Evolutionary conservation across 306 rosid species (phyloP), one percentile per base, ranked within the genome.

Genomic region (Begonia peltatifolia): DNA sequence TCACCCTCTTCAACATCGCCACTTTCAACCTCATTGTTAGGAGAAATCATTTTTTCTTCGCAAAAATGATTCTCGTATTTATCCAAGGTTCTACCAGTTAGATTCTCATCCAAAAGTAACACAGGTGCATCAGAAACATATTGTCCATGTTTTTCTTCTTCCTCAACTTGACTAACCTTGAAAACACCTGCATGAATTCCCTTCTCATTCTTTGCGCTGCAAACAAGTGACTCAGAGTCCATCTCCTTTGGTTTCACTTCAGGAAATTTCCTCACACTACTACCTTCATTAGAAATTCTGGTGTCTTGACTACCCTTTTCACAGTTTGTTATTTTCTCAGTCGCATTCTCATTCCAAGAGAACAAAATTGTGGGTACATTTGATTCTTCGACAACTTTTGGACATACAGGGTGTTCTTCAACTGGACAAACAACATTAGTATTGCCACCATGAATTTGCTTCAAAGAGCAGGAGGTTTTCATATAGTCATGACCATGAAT

Each of bases 1-100:
- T 89, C 95, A 58, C 97, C 97, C 59, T 88, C 97, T 66, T 88
- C 97, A 44, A 68, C 6, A 13, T 64, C 84, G 53, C 17, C 84
- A 15, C 60, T 67, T 52, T 63, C 71, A 20, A 14, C 16, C n/a
- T 11, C 50, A 63, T 48, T 54, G 63, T 62, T 46, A 12, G 75
- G 62, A 62, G 64, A 56, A 48, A 3, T 50, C 38, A 52, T 52
- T 13, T 61, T 62, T 53, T 54, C 63, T 16, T 25, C 50, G 11
- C 3, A 52, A 55, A 46, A 53, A 63, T 68, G 53, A 50, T 25
- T 25, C 35, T 25, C 35, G 6, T 46, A 14, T 50, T 41, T n/a
- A 42, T 74, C 75, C 54, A 55, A 18, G 46, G 49, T 54, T 57
- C 53, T 68, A 6, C 17, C 18, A 52, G 58, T 25, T 47, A 41